Evolutionary conservation across 257 asterid genomes (phyloP), one percentile per base, ranked within the genome.

Genomic region (Solanum clarkiae): DNA sequence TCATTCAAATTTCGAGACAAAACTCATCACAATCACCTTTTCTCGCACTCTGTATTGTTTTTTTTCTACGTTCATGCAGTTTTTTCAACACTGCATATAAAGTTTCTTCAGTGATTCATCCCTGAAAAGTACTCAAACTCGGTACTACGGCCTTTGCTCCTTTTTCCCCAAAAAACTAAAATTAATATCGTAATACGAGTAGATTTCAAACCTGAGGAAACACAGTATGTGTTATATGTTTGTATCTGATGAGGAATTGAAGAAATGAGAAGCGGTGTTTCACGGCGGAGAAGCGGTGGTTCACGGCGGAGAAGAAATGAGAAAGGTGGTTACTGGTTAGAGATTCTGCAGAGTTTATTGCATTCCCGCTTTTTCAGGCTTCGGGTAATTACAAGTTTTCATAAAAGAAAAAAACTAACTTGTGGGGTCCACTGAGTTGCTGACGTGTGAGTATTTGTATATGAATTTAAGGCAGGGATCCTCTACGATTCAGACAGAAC

Each of bases 281-380:
- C 59, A 40, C 29, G 86, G 86, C 82, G 86, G 74, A 81, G 63
- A 66, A 81, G 47, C 83, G 91, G 87, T 69, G 88, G 85, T 16
- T 16, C 60, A 59, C 72, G 86, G 90, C 72, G 87, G 89, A 72
- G 89, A 26, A 7, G 32, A 70, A 81, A 88, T 9, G 63, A 26
- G 32, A 60, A 81, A 22, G 47, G 24, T 68, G 80, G 90, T 89
- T 85, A 55, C 14, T 68, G 80, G 90, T 89, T 85, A 55, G 24
- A 75, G 55, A 45, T 7, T 16, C 8, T 68, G 22, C 11, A 65
- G 8, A 18, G 77, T 49, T 45, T 74, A 88, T 89, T 88, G 22
- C 87, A 86, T 91, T 91, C 93, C 93, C 94, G 94, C 92, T 86
- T 85, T 89, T 65, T 62, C 26, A 87, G 94, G 89, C 90, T 83